A percentile compares a stretch with the other conserved stretches of the same genome.
Evolutionary conservation across 192 early-diverging fungal species (phyloP).

Genomic region (Polychytrium aggregatum): DNA sequence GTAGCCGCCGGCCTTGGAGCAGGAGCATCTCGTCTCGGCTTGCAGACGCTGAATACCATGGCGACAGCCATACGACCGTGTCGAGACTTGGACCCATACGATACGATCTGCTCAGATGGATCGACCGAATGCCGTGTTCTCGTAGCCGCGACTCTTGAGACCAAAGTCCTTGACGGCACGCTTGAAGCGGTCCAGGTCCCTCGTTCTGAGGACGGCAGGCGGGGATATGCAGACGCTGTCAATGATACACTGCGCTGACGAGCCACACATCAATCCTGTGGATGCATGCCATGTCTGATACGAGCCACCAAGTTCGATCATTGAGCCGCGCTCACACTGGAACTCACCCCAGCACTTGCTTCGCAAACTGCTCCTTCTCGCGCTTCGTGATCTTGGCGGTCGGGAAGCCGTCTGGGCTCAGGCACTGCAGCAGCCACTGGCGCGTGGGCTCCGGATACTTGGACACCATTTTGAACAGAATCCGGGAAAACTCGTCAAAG

Average conservation of each 20-base stretch:
- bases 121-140: conserved; percentile 12
- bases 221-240: too few relatives aligned
- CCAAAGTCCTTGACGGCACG: conserved; percentile 13
- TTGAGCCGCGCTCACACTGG: too few relatives aligned
- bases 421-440: conserved; percentile 3
- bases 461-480: conserved; percentile 7
- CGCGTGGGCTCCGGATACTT: conserved; percentile 12
- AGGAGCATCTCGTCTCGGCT: too few relatives aligned
- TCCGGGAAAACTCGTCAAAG: conserved; percentile 5
- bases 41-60: too few relatives aligned
- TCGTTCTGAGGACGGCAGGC: conserved; percentile 1
- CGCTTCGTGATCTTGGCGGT: neutral
- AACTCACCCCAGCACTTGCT: conserved; percentile 7
- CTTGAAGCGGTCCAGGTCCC: conserved; percentile 7
- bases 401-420: conserved; percentile 11
- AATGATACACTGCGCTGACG: neutral
- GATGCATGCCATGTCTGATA: neutral
- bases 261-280: neutral
- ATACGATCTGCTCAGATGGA: conserved; percentile 3
- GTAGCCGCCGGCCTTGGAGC: too few relatives aligned
- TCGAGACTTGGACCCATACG: too few relatives aligned
- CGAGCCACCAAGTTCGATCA: too few relatives aligned
- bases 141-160: conserved; percentile 12
- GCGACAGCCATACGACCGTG: too few relatives aligned
- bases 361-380: conserved; percentile 13